Evolutionary conservation across 1,284 basidiomycete species (phyloP).

Genomic region (Pulveroboletus sp.): DNA sequence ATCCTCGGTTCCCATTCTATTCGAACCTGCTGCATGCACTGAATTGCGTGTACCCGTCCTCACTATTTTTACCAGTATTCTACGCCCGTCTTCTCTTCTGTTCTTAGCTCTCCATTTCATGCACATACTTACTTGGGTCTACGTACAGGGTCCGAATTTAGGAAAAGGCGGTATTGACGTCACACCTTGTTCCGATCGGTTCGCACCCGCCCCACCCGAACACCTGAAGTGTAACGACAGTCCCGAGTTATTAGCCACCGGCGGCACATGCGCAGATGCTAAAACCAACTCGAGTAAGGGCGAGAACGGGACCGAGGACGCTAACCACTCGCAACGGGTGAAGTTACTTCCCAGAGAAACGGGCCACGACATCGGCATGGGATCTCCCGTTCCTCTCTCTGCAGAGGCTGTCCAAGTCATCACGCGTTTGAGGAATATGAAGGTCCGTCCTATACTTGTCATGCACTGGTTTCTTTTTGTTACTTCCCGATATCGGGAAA

Average conservation of each 20-base stretch:
- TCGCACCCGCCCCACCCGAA: slow-evolving; percentile 62
- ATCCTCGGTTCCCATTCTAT: no score
- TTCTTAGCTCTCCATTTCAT: not conserved
- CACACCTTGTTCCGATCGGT: slow-evolving; percentile 61
- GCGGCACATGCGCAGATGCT: slow-evolving; percentile 29
- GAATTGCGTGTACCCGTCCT: not conserved
- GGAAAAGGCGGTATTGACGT: slow-evolving; percentile 85
- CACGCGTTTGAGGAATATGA: slow-evolving; percentile 81
- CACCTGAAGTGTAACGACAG: slow-evolving; percentile 45
- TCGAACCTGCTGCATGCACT: not conserved
- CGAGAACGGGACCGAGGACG: not conserved
- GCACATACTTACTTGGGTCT: slow-evolving; percentile 4
- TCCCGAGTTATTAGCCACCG: slow-evolving; percentile 37
- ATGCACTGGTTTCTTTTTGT: not conserved
- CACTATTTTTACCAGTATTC: not conserved
- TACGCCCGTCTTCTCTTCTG: not conserved
- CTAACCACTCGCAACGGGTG: slow-evolving; percentile 38
- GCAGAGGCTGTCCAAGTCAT: slow-evolving; percentile 84
- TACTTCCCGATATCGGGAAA: not conserved
- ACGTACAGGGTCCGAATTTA: slow-evolving; percentile 61
- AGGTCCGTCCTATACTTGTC: slow-evolving; percentile 46
- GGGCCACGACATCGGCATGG: slow-evolving; percentile 86
- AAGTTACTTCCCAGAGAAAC: slow-evolving; percentile 73
- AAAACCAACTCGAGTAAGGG: slow-evolving; percentile 9
- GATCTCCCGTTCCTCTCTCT: slow-evolving; percentile 84